Percentiles rank a stretch among this genome's conserved stretches.
Conservation (phyloP, 2,329 filamentous ascomycete genomes). For the Plectosphaerella cucumerina region DNA sequence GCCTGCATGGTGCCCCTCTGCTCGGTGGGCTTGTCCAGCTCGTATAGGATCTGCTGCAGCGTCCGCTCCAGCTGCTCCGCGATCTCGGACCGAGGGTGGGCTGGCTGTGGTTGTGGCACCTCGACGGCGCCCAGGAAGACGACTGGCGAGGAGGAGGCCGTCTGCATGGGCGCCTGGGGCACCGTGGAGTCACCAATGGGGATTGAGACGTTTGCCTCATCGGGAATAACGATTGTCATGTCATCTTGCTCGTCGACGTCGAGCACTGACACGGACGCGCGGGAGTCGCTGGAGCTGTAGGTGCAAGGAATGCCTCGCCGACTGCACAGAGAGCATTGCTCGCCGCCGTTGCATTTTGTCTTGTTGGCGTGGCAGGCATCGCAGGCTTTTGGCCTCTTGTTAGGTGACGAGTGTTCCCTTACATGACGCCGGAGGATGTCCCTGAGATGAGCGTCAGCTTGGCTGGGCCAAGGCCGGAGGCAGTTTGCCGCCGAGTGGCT, state of each 20-base stretch:
- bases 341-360: neutral
- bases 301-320: neutral
- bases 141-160: neutral
- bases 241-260: neutral
- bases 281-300: neutral
- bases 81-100: neutral
- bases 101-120: too few species aligned
- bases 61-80: neutral
- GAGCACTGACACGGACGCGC: neutral
- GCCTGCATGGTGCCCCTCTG: neutral
- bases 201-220: neutral
- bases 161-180: neutral
- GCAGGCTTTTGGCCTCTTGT: neutral
- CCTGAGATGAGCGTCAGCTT: neutral
- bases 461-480: neutral
- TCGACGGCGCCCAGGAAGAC: too few species aligned
- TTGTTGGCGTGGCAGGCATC: conserved; percentile 1
- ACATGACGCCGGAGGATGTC: neutral
- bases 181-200: neutral
- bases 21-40: neutral
- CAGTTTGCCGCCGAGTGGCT: neutral
- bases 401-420: neutral
- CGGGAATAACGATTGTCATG: neutral
- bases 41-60: neutral
- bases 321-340: neutral